These are phyloP conservation scores for Xerocomellus chrysenteron DNA, from an alignment of 768 basidiomycete species.

Conservation along the genomic window DNA sequence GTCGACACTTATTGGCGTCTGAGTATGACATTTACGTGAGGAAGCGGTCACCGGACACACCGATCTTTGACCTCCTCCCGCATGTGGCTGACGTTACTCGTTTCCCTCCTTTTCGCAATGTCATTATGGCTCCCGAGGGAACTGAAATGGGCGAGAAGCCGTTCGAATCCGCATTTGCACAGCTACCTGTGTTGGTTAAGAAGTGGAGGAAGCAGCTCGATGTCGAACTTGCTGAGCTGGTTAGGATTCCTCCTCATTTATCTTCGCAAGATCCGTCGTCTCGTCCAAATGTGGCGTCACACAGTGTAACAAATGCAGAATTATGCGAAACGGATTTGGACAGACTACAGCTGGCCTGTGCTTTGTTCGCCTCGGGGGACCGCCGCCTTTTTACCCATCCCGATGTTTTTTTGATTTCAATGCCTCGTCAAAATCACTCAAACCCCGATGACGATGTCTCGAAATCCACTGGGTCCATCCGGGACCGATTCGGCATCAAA, in stretches of 20 bases:
- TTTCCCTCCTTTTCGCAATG: not conserved
- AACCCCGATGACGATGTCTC: not conserved
- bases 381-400: not conserved
- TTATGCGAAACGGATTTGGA: not conserved
- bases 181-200: not conserved
- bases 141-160: not conserved
- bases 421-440: no score
- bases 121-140: not conserved
- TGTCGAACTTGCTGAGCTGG: not conserved
- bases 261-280: not conserved
- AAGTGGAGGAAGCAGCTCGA: not conserved
- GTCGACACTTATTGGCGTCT: not conserved
- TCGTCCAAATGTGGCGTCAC: not conserved
- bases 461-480: not conserved
- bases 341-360: conserved; percentile 9
- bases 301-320: not conserved
- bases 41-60: not conserved
- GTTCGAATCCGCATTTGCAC: not conserved
- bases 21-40: not conserved
- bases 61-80: not conserved
- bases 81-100: not conserved
- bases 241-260: not conserved
- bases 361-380: not conserved
- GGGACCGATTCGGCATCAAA: not conserved
- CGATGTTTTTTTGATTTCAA: not conserved